Conservation (phyloP, 768 basidiomycete genomes). For the Auricularia heimuer region DNA sequence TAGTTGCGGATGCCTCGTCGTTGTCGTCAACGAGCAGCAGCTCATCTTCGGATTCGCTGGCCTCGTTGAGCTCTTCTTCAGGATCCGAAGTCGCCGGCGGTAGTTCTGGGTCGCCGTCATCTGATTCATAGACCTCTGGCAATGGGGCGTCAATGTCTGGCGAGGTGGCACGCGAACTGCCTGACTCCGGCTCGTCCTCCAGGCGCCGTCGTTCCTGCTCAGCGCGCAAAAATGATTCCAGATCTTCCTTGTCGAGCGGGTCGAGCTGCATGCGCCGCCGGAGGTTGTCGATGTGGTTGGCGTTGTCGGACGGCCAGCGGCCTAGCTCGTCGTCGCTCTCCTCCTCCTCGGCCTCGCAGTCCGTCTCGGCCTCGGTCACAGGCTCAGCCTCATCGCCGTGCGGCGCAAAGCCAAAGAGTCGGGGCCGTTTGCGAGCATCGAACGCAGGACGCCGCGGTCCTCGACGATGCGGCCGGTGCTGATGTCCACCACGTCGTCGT, state of each 20-base stretch:
- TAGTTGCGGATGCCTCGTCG: neutral
- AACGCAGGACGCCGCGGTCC: neutral
- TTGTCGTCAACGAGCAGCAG: neutral
- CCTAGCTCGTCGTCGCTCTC: neutral
- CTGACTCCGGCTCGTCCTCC: neutral
- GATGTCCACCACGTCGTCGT: neutral
- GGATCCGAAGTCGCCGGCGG: neutral
- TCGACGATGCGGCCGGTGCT: neutral
- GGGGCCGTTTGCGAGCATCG: neutral
- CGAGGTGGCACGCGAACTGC: neutral
- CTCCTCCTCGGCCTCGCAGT: neutral
- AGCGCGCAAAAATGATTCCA: neutral
- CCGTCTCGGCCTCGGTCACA: neutral
- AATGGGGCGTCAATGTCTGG: neutral
- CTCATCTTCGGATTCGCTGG: neutral
- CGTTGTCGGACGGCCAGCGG: neutral
- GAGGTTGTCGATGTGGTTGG: neutral
- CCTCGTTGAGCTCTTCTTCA: neutral
- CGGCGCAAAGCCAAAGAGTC: neutral
- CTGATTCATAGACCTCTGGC: neutral
- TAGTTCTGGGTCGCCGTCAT: neutral
- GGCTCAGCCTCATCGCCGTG: neutral
- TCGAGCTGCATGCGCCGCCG: neutral
- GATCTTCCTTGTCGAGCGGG: neutral
- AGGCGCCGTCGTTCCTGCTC: neutral